A percentile compares a stretch with the other conserved stretches of the same genome.
phyloP scores from a whole-genome alignment of 805 yeast species.

The Debaryomyces castellii region DNA sequence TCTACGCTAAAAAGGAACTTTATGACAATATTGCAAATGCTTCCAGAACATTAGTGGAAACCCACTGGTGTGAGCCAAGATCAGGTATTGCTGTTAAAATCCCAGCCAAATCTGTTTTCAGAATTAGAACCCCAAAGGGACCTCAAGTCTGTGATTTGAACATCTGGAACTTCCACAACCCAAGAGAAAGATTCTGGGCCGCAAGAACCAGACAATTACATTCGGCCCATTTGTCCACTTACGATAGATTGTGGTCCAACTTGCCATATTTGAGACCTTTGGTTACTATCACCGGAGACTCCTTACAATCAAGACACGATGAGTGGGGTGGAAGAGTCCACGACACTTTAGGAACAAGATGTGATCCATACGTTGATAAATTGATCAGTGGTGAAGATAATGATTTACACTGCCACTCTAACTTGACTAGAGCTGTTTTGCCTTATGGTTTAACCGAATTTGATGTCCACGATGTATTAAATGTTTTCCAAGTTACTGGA shows the following conservation, averaged over 20 bases:
- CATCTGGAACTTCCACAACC: conserved; percentile 61
- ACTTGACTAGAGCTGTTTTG: conserved; percentile 56
- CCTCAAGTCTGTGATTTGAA: conserved; percentile 73
- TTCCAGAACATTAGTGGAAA: conserved; percentile 41
- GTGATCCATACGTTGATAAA: conserved; percentile 69
- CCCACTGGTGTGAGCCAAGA: conserved; percentile 49
- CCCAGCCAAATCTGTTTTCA: conserved; percentile 58
- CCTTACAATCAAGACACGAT: conserved; percentile 54
- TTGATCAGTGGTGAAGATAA: conserved; percentile 62
- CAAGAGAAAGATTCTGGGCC: conserved; percentile 69
- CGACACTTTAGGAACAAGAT: conserved; percentile 66
- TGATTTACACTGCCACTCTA: conserved; percentile 68
- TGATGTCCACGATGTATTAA: conserved; percentile 68
- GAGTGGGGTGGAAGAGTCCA: conserved; percentile 68
- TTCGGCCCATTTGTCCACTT: conserved; percentile 59
- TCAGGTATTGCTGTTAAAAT: conserved; percentile 63
- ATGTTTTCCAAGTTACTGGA: conserved; percentile 70
- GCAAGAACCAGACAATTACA: conserved; percentile 67
- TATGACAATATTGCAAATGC: conserved; percentile 47
- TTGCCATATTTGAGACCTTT: conserved; percentile 65
- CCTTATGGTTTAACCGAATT: conserved; percentile 63
- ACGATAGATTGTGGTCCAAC: conserved; percentile 64
- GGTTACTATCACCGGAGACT: conserved; percentile 62
- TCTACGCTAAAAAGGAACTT: conserved; percentile 49
- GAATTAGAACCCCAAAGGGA: conserved; percentile 64